Conservation (phyloP, 257 asterid genomes). For the Scutellaria barbata region DNA sequence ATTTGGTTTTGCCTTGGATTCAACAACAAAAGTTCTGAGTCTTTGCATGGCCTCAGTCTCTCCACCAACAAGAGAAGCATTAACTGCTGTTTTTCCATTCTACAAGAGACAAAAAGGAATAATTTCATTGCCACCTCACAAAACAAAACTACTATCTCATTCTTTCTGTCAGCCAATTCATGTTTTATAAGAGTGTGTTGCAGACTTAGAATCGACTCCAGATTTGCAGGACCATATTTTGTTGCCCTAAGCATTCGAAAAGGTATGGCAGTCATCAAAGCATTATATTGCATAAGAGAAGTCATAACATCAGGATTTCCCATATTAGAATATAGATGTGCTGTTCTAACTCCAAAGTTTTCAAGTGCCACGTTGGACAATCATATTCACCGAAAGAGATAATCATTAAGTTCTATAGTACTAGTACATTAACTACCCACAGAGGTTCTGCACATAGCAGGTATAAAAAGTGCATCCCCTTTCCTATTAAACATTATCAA, state of each 20-base stretch:
- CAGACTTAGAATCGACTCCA: slow-evolving; percentile 4
- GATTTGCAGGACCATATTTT: background rate
- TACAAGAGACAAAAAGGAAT: slow-evolving; percentile 37
- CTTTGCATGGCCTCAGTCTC: slow-evolving; percentile 94
- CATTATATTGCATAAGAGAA: slow-evolving; percentile 7
- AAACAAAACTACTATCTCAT: background rate
- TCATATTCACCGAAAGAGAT: background rate
- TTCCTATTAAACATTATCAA: background rate
- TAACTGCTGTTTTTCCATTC: slow-evolving; percentile 70
- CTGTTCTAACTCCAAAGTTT: background rate
- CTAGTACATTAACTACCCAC: background rate
- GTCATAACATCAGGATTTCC: background rate
- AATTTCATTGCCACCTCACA: background rate
- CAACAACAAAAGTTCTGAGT: slow-evolving; percentile 71
- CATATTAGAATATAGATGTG: background rate
- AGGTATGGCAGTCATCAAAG: slow-evolving; percentile 1
- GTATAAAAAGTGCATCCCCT: background rate
- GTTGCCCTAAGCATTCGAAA: background rate
- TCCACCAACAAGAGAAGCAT: slow-evolving; percentile 87
- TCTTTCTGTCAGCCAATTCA: background rate
- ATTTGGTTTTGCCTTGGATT: slow-evolving; percentile 70
- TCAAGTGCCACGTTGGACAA: background rate
- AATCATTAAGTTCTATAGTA: background rate
- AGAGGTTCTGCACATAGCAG: background rate
- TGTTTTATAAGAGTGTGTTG: background rate